Percentiles rank a stretch among this genome's conserved stretches.
These are phyloP conservation scores for Tricholoma matsutake DNA, from an alignment of 768 basidiomycete genomes.

Conservation along the genomic window DNA sequence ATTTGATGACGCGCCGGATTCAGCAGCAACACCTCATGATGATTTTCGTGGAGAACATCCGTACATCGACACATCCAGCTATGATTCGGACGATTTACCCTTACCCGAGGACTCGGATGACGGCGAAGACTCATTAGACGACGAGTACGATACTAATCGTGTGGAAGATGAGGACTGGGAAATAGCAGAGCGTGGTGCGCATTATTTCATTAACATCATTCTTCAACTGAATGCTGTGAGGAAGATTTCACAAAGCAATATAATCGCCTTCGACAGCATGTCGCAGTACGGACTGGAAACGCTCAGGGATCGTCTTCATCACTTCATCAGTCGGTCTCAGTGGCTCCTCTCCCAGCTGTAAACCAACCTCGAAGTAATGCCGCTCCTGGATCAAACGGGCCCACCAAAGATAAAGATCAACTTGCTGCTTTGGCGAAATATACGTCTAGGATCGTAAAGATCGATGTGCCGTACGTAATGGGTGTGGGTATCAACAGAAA, in stretches of 20 bases:
- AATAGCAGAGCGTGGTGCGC: conserved; percentile 73
- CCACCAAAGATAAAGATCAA: conserved; percentile 66
- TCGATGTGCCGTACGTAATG: conserved; percentile 69
- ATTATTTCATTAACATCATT: not conserved
- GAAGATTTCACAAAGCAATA: conserved; percentile 98
- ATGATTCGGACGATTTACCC: conserved; percentile 31
- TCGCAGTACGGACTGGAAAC: conserved; percentile 74
- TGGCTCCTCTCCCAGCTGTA: conserved; percentile 66
- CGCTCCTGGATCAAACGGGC: conserved; percentile 21
- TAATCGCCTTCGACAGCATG: conserved; percentile 90
- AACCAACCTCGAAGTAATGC: conserved; percentile 55
- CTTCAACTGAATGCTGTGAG: conserved; percentile 8
- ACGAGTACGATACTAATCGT: conserved; percentile 52
- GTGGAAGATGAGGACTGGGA: conserved; percentile 92
- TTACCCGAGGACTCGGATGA: conserved; percentile 37
- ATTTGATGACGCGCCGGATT: conserved; percentile 58
- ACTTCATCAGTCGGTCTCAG: conserved; percentile 43
- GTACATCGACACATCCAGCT: conserved; percentile 43
- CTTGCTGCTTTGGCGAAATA: conserved; percentile 73
- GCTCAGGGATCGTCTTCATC: conserved; percentile 59
- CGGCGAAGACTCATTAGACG: conserved; percentile 40
- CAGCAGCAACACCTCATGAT: conserved; percentile 5
- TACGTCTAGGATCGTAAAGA: conserved; percentile 67
- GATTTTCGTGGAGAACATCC: conserved; percentile 28
- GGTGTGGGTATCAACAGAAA: conserved; percentile 86